Percentiles rank a stretch among this genome's conserved stretches.
Conservation (phyloP, 2,329 filamentous ascomycete species). For the Nothophaeocryptopus gaeumannii region DNA sequence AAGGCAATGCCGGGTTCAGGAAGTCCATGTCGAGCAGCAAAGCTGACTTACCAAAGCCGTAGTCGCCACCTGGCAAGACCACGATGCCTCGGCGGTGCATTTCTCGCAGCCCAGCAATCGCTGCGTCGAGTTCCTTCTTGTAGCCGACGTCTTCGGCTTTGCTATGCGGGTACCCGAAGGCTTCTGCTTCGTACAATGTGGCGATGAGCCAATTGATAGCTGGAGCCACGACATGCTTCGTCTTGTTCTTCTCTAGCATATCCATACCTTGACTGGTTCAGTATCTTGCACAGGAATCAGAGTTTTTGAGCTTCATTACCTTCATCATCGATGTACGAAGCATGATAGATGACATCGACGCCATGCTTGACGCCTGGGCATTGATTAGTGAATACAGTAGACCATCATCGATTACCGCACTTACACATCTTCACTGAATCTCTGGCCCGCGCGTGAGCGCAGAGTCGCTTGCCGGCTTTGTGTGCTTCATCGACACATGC, state of each 20-base stretch:
- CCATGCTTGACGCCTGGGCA: conserved; percentile 43
- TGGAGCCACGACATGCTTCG: conserved; percentile 42
- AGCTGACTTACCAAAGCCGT: conserved; percentile 40
- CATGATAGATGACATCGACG: conserved; percentile 50
- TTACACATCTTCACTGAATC: conserved; percentile 48
- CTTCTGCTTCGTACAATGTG: conserved; percentile 39
- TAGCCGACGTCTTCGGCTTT: conserved; percentile 48
- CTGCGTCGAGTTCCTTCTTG: conserved; percentile 42
- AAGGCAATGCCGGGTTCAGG: no score
- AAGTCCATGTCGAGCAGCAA: background rate
- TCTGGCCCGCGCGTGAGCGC: conserved; percentile 40
- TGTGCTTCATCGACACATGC: conserved; percentile 51
- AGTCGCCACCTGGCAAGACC: conserved; percentile 48
- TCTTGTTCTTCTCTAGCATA: conserved; percentile 41
- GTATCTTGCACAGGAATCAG: no score
- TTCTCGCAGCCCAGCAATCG: conserved; percentile 41
- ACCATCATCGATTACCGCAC: no score
- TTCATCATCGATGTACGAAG: conserved; percentile 45
- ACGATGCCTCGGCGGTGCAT: conserved; percentile 48
- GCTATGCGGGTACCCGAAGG: conserved; percentile 44
- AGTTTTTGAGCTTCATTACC: no score
- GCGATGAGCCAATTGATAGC: conserved; percentile 46
- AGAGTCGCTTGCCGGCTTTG: conserved; percentile 39
- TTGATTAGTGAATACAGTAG: no score
- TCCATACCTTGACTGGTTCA: conserved; percentile 29